phyloP scores from a whole-genome alignment of 441 rosid genomes.

The Pelargonium exstipulatum region DNA sequence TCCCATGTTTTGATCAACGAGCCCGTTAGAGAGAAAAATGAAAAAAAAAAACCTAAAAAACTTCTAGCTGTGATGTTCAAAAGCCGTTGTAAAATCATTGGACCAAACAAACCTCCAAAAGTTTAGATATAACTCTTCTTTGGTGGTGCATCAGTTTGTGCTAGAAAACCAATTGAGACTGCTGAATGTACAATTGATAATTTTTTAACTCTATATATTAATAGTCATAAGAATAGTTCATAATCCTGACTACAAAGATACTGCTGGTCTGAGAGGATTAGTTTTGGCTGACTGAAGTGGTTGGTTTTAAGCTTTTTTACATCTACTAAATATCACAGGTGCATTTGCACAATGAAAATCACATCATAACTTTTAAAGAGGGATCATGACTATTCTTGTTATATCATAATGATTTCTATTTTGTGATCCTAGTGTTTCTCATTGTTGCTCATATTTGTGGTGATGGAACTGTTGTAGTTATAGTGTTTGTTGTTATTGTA shows the following conservation, averaged over 20 bases:
- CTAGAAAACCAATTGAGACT: neutral
- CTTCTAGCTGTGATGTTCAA: neutral
- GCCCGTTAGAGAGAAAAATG: neutral
- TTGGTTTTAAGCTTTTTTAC: neutral
- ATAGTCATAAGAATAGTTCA: neutral
- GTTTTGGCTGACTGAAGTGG: neutral
- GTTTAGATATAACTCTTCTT: neutral
- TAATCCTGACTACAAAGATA: neutral
- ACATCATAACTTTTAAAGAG: neutral
- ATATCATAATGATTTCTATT: conserved; percentile 8
- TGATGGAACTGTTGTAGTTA: conserved; percentile 7
- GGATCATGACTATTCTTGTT: neutral
- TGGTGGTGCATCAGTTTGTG: conserved; percentile 1
- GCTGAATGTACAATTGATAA: neutral
- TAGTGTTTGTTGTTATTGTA: conserved; percentile 24
- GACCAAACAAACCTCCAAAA: too few relatives aligned
- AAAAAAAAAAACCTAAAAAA: neutral
- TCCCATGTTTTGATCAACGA: neutral
- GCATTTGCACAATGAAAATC: neutral
- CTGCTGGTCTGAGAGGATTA: neutral
- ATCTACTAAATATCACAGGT: neutral
- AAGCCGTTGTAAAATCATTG: neutral
- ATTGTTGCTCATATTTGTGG: conserved; percentile 1
- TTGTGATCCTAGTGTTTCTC: conserved; percentile 14
- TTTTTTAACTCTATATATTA: neutral